Evolutionary conservation across 768 basidiomycete species (phyloP).

Genomic region (Coprinellus aureogranulatus): DNA sequence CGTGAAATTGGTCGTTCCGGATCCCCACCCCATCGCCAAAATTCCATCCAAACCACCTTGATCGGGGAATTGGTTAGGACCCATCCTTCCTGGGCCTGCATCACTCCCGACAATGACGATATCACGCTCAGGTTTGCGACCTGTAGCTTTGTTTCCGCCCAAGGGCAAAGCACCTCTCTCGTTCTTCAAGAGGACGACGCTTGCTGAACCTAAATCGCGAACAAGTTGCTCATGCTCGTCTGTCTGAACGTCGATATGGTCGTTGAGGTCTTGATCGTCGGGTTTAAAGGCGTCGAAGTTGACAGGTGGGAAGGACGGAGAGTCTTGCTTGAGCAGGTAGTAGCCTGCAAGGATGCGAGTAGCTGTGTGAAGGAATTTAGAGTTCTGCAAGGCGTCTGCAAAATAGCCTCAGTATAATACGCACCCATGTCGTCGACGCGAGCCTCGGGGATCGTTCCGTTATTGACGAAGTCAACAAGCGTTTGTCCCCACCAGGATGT

Average conservation of each 20-base stretch:
- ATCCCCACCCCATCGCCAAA: conserved; percentile 92
- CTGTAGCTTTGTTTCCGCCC: conserved; percentile 15
- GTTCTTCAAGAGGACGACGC: conserved; percentile 78
- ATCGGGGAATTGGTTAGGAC: conserved; percentile 71
- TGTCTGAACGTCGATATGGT: conserved; percentile 60
- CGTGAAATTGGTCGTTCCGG: conserved; percentile 74
- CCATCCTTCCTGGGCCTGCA: conserved; percentile 59
- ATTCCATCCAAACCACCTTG: conserved; percentile 64
- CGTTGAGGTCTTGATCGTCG: conserved; percentile 51
- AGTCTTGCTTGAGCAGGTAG: conserved; percentile 68
- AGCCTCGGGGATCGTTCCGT: conserved; percentile 64
- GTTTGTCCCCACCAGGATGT: conserved; percentile 65
- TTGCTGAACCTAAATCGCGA: conserved; percentile 69
- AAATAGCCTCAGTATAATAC: conserved; percentile 15
- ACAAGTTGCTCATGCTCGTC: conserved; percentile 66
- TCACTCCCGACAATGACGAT: conserved; percentile 64
- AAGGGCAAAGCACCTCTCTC: conserved; percentile 54
- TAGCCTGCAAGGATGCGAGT: conserved; percentile 72
- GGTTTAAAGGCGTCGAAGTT: conserved; percentile 71
- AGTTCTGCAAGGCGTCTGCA: not conserved
- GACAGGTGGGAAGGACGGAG: conserved; percentile 53
- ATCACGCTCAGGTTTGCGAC: conserved; percentile 36
- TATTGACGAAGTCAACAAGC: conserved; percentile 64
- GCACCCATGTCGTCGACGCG: conserved; percentile 77
- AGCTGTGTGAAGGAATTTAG: conserved; percentile 35